Evolutionary conservation across 257 asterid genomes (phyloP).

Genomic region (Perilla frutescens): DNA sequence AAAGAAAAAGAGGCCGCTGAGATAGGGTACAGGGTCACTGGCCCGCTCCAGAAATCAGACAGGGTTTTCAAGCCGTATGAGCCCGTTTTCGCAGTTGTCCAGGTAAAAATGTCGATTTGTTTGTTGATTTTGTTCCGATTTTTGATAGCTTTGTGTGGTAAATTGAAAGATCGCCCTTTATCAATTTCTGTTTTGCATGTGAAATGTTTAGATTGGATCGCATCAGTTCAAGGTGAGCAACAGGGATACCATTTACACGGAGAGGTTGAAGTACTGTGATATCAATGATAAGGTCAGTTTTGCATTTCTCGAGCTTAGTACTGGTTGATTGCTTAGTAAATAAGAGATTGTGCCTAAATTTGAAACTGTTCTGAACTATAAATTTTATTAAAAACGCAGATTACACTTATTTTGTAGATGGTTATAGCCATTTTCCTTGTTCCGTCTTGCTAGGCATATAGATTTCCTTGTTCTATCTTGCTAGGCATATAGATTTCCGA

Average conservation of each 20-base stretch:
- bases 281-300: conserved; percentile 84
- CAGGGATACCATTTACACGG: conserved; percentile 72
- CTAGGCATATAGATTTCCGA: background rate
- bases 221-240: conserved; percentile 98
- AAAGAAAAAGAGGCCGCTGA: conserved; percentile 57
- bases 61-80: conserved; percentile 63
- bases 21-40: conserved; percentile 77
- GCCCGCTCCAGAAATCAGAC: conserved; percentile 69
- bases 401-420: background rate
- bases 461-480: background rate
- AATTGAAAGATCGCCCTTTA: background rate
- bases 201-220: conserved; percentile 74
- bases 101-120: conserved; percentile 47
- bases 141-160: background rate
- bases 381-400: background rate
- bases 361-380: background rate
- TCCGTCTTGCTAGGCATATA: background rate
- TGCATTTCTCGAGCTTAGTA: conserved; percentile 19
- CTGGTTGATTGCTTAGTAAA: background rate
- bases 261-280: conserved; percentile 85
- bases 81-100: conserved; percentile 81
- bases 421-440: background rate
- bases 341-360: conserved; percentile 11
- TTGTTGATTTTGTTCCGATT: background rate
- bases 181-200: conserved; percentile 1